Percentiles rank a stretch among this genome's conserved stretches.
phyloP scores from a whole-genome alignment of 305 asterid species.

The Solanum chacoense region DNA sequence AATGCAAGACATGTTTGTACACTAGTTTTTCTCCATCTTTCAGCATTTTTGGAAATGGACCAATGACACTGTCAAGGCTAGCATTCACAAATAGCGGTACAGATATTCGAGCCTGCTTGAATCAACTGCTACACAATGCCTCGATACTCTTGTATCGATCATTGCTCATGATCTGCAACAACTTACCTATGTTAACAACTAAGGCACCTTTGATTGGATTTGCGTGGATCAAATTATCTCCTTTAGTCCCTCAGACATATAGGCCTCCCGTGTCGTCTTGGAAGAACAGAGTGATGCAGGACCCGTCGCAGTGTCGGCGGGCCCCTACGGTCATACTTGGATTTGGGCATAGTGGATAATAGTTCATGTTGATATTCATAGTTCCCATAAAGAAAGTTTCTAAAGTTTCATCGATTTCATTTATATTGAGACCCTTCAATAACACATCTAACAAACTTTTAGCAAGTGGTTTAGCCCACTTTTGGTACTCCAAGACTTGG shows the following conservation, averaged over 20 bases:
- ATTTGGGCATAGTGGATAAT: conserved; percentile 4
- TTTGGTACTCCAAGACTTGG: neutral
- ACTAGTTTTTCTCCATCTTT: neutral
- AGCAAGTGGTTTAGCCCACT: neutral
- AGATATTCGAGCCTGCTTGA: neutral
- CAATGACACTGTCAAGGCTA: neutral
- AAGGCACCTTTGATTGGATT: neutral
- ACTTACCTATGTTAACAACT: neutral
- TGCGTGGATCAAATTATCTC: neutral
- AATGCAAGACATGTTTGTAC: neutral
- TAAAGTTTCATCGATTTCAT: neutral
- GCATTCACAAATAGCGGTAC: neutral
- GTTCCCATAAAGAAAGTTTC: conserved; percentile 3
- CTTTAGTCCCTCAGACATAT: neutral
- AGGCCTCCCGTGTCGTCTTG: neutral
- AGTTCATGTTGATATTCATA: neutral
- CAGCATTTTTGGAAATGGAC: neutral
- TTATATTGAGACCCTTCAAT: neutral
- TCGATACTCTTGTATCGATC: conserved; percentile 4
- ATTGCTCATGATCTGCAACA: conserved; percentile 5
- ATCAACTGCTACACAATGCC: neutral
- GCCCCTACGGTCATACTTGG: neutral
- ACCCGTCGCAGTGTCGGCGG: neutral
- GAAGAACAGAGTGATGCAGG: neutral
- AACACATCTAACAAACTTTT: neutral